Evolutionary conservation across 768 basidiomycete genomes (phyloP).

Genomic region (Collybia mongolica): DNA sequence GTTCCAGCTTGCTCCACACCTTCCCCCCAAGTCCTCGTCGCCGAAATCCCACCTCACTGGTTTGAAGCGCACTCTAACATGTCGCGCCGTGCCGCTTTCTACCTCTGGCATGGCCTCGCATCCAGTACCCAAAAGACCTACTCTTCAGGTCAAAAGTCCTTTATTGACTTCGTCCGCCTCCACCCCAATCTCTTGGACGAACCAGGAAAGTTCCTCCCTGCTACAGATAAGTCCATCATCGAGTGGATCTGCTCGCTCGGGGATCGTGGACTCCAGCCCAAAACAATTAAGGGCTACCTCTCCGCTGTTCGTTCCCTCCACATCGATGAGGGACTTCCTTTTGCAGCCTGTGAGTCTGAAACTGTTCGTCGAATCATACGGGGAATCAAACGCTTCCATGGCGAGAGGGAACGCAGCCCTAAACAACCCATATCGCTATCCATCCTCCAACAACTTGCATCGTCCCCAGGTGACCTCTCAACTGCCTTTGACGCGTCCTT

Average conservation of each 20-base stretch:
- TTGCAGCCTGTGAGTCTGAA: conserved; percentile 20
- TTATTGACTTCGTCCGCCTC: too few relatives aligned
- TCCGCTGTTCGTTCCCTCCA: conserved; percentile 26
- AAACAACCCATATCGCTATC: conserved; percentile 19
- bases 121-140: too few relatives aligned
- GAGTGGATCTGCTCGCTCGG: conserved; percentile 20
- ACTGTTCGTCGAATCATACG: conserved; percentile 26
- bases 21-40: too few relatives aligned
- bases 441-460: too few relatives aligned
- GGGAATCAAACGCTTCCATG: too few relatives aligned
- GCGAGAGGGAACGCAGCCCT: too few relatives aligned
- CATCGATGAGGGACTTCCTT: conserved; percentile 24
- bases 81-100: conserved; percentile 17
- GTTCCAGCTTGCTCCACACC: conserved; percentile 22
- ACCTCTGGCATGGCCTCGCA: too few relatives aligned
- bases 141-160: too few relatives aligned
- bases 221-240: conserved; percentile 11
- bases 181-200: conserved; percentile 14
- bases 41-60: conserved; percentile 20
- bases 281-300: conserved; percentile 21
- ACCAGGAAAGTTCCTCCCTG: conserved; percentile 16
- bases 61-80: conserved; percentile 14
- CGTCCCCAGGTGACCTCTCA: conserved; percentile 1
- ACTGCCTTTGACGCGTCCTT: too few relatives aligned
- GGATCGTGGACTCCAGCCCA: conserved; percentile 11